A percentile compares a stretch with the other conserved stretches of the same genome.
Conservation (phyloP, 1,284 basidiomycete genomes). For the Hortiboletus rubellus region DNA sequence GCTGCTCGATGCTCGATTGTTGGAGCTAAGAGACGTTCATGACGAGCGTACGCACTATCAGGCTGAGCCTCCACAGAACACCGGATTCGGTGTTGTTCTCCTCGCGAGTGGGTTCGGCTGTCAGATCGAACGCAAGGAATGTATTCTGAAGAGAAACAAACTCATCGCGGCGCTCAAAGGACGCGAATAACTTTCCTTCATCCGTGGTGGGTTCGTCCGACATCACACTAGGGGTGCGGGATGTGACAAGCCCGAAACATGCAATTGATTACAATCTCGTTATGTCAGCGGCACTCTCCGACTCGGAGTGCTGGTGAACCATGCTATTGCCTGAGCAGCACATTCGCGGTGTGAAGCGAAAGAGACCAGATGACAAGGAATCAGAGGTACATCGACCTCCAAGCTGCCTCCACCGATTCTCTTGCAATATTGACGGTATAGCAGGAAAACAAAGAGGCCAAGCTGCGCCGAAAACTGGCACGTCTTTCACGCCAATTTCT, state of each 20-base stretch:
- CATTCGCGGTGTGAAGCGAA: slow-evolving; percentile 25
- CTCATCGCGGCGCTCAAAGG: slow-evolving; percentile 64
- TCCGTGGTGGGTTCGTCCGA: slow-evolving; percentile 36
- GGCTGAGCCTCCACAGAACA: slow-evolving; percentile 43
- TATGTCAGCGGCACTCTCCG: slow-evolving; percentile 23
- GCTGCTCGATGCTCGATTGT: slow-evolving; percentile 44
- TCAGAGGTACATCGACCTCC: slow-evolving; percentile 15
- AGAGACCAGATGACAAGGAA: slow-evolving; percentile 9
- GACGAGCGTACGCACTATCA: slow-evolving; percentile 31
- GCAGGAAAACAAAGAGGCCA: slow-evolving; percentile 20
- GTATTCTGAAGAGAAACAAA: slow-evolving; percentile 53
- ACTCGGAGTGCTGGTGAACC: no score
- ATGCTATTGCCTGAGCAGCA: slow-evolving; percentile 14
- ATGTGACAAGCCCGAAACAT: background rate
- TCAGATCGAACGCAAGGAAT: slow-evolving; percentile 54
- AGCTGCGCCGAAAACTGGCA: slow-evolving; percentile 40
- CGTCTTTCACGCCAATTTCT: slow-evolving; percentile 35
- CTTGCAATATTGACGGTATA: slow-evolving; percentile 6
- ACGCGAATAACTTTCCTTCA: slow-evolving; percentile 49
- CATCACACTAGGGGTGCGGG: slow-evolving; percentile 15
- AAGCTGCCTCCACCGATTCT: background rate
- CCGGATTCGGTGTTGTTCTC: slow-evolving; percentile 47
- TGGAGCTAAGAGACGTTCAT: slow-evolving; percentile 3
- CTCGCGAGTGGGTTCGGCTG: slow-evolving; percentile 45
- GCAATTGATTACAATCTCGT: no score